Conservation (phyloP, 768 basidiomycete genomes). For the Mycena epipterygia region DNA sequence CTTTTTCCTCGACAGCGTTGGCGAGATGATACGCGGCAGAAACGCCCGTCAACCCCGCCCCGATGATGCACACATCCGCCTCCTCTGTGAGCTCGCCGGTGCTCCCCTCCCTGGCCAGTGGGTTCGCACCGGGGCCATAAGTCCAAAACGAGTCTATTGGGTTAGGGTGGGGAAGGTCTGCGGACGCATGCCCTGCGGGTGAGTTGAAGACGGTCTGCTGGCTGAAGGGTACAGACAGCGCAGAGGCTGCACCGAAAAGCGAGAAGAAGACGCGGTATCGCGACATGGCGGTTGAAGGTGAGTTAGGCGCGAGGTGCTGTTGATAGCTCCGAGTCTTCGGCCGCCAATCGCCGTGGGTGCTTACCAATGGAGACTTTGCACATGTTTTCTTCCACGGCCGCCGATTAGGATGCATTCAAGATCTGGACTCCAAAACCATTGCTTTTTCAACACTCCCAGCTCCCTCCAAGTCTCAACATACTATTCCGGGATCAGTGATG, state of each 20-base stretch:
- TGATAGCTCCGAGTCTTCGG: too few relatives aligned
- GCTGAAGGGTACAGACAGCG: slow-evolving; percentile 4
- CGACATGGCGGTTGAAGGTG: slow-evolving; percentile 15
- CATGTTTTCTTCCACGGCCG: too few relatives aligned
- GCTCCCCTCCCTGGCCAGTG: slow-evolving; percentile 77
- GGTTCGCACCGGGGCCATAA: slow-evolving; percentile 70
- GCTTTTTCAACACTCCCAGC: too few relatives aligned
- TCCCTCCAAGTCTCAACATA: too few relatives aligned
- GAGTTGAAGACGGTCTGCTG: not conserved
- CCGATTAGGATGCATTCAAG: too few relatives aligned
- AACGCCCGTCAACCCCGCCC: slow-evolving; percentile 85
- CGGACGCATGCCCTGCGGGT: slow-evolving; percentile 10
- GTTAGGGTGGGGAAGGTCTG: slow-evolving; percentile 65
- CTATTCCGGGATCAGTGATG: too few relatives aligned
- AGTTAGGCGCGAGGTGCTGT: too few relatives aligned
- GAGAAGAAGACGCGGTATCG: not conserved
- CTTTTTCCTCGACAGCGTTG: slow-evolving; percentile 40
- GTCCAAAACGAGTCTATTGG: slow-evolving; percentile 84
- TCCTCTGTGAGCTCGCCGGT: slow-evolving; percentile 67
- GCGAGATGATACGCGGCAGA: slow-evolving; percentile 82
- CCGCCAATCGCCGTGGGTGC: too few relatives aligned
- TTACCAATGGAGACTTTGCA: too few relatives aligned
- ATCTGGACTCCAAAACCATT: too few relatives aligned
- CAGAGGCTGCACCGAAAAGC: not conserved
- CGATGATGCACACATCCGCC: slow-evolving; percentile 84